These are phyloP conservation scores for Colletotrichum camelliae DNA, from an alignment of 2,329 filamentous ascomycete genomes.

Conservation along the genomic window DNA sequence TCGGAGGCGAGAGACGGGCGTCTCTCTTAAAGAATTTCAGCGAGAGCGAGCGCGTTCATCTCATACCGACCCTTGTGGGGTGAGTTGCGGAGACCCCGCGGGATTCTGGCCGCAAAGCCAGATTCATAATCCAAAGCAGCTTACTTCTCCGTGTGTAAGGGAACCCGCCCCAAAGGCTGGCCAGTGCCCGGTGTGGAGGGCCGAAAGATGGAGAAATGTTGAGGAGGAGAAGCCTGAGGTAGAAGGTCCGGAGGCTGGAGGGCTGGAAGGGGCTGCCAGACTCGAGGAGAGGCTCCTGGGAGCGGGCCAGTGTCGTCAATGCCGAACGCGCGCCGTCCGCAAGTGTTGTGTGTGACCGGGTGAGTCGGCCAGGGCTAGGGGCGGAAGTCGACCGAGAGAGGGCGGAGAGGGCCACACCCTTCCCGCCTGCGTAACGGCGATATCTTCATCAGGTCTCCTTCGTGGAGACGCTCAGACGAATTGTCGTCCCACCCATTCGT, in stretches of 20 bases:
- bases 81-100: slow-evolving; percentile 21
- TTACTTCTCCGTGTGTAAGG: slow-evolving; percentile 12
- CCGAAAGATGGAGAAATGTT: slow-evolving; percentile 16
- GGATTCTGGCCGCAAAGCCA: slow-evolving; percentile 18
- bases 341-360: background rate
- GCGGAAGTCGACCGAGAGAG: slow-evolving; percentile 20
- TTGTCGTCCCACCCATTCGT: background rate
- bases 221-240: background rate
- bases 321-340: slow-evolving; percentile 7
- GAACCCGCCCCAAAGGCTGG: background rate
- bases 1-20: background rate
- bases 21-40: slow-evolving; percentile 3
- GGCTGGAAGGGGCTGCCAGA: background rate
- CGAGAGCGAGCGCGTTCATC: background rate
- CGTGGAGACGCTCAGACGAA: slow-evolving; percentile 12
- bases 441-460: background rate
- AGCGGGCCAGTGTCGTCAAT: slow-evolving; percentile 8
- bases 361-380: slow-evolving; percentile 18
- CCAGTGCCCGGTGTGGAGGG: background rate
- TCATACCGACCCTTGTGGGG: slow-evolving; percentile 17
- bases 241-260: background rate
- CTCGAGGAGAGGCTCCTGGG: background rate
- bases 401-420: slow-evolving; percentile 10
- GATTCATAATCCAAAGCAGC: slow-evolving; percentile 14
- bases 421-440: background rate